phyloP scores from a whole-genome alignment of 2,329 filamentous ascomycete genomes.

The Aspergillus sclerotialis region DNA sequence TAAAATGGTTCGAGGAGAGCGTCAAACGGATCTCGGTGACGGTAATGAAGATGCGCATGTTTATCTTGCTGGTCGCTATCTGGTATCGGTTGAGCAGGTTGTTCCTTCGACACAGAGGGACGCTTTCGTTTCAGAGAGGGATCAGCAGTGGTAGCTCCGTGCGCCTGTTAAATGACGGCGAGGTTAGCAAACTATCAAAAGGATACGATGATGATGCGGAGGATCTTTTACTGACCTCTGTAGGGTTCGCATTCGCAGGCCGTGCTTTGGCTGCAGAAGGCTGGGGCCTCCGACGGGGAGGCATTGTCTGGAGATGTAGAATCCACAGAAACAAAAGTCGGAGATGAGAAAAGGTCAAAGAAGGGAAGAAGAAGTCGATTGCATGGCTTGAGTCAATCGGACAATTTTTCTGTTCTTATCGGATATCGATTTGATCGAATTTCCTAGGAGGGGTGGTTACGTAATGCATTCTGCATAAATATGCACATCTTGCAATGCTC shows the following conservation, averaged over 20 bases:
- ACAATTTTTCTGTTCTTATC: too few relatives aligned
- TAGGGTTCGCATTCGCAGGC: slow-evolving; percentile 12
- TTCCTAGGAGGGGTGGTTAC: too few relatives aligned
- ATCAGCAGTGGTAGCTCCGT: too few relatives aligned
- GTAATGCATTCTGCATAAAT: too few relatives aligned
- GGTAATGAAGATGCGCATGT: slow-evolving; percentile 16
- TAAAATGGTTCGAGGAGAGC: slow-evolving; percentile 64
- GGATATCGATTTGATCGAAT: too few relatives aligned
- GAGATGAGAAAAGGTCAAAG: too few relatives aligned
- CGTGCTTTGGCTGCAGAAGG: slow-evolving; percentile 19
- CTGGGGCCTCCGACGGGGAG: slow-evolving; percentile 31
- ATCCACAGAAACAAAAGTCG: not conserved
- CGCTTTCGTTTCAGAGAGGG: slow-evolving; percentile 19
- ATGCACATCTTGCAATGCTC: too few relatives aligned
- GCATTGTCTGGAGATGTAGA: slow-evolving; percentile 17
- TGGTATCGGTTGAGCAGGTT: slow-evolving; percentile 10
- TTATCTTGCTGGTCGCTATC: slow-evolving; percentile 11
- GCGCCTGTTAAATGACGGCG: too few relatives aligned
- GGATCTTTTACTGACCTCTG: slow-evolving; percentile 28
- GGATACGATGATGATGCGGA: slow-evolving; percentile 7
- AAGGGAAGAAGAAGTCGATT: too few relatives aligned
- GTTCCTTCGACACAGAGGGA: slow-evolving; percentile 20
- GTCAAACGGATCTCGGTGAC: slow-evolving; percentile 45
- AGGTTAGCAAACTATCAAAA: slow-evolving; percentile 7
- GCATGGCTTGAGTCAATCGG: too few relatives aligned